Base-by-base conservation (phyloP, 805 yeast species). In the Blastobotrys americana region DNA sequence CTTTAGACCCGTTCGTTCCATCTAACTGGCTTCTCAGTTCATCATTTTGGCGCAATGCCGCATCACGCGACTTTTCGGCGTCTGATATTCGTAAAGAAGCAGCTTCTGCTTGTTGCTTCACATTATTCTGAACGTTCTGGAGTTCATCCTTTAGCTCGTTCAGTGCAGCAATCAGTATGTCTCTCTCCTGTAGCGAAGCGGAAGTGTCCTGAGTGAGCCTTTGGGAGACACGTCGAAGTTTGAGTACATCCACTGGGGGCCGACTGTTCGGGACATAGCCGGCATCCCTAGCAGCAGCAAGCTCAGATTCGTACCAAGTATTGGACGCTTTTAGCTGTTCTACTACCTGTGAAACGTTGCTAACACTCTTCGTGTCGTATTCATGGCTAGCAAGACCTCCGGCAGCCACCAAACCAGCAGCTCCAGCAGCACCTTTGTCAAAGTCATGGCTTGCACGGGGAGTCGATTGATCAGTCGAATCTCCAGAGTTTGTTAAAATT, bases 271-370 rank as follows among this genome's bases (percentile, higher is more conserved):
- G 59, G 15, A 57, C 50, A 37, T 50, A 57, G 1, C 61, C 61
- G 8, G 54, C 48, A 20, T 56, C 55, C 33, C 43, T 47, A 5
- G 61, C 61, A 20, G 53, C 50, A 5, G 56, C 49, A 17, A 57
- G 52, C 42, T 57, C 61, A 4, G 53, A 38, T 44, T 57, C 61
- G 43, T 57, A 57, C 61, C 61, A 57, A 4, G 59, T 47, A 39
- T 57, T 57, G 23, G 61, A 56, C 3, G 59, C 61, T 45, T 56
- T 57, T 25, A 57, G 49, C 28, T 52, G 53, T 40, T 57, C 61
- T 25, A 57, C 36, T 5, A 51, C 60, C 38, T 56, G 56, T 8
- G 38, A 23, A 13, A 43, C 37, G 33, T 42, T 41, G 22, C 27
- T 33, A 28, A 39, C 31, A 13, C 13, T 35, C 10, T 31, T 25